Evolutionary conservation across 768 basidiomycete genomes (phyloP).

Genomic region (Boletus rubropictus): DNA sequence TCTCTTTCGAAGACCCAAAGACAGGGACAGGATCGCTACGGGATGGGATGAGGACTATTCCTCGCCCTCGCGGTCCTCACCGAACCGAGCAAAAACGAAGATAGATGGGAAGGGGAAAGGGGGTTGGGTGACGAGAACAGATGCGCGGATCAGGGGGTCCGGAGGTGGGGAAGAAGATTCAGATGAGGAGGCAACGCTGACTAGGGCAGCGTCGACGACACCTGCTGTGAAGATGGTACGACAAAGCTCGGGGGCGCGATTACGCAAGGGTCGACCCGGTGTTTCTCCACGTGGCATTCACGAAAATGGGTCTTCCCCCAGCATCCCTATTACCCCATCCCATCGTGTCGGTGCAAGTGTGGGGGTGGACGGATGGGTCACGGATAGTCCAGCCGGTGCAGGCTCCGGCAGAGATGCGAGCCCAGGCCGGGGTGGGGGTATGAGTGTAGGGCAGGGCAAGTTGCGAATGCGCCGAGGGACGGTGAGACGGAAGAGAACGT

Average conservation of each 20-base stretch:
- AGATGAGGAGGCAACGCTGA: constrained; percentile 13
- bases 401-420: not conserved
- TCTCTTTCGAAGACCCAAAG: constrained; percentile 23
- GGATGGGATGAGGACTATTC: constrained; percentile 12
- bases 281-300: not conserved
- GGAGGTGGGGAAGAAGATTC: constrained; percentile 4
- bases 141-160: constrained; percentile 12
- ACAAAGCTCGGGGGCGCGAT: not conserved
- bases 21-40: not conserved
- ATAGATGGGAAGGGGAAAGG: not conserved
- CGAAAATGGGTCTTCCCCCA: not conserved
- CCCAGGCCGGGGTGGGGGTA: not conserved
- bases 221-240: not conserved
- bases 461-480: constrained; percentile 3
- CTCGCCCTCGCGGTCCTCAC: not conserved
- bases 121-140: constrained; percentile 30
- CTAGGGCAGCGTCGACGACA: not conserved
- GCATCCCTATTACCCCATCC: not conserved
- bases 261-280: constrained; percentile 18
- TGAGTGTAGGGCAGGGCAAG: not conserved
- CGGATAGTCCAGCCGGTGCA: constrained; percentile 3
- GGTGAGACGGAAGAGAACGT: constrained; percentile 14
- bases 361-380: constrained; percentile 17
- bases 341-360: not conserved
- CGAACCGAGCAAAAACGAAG: not conserved